Conservation (phyloP, 371 early-diverging fungal species). For the Thermomucor indicae-seudaticae region DNA sequence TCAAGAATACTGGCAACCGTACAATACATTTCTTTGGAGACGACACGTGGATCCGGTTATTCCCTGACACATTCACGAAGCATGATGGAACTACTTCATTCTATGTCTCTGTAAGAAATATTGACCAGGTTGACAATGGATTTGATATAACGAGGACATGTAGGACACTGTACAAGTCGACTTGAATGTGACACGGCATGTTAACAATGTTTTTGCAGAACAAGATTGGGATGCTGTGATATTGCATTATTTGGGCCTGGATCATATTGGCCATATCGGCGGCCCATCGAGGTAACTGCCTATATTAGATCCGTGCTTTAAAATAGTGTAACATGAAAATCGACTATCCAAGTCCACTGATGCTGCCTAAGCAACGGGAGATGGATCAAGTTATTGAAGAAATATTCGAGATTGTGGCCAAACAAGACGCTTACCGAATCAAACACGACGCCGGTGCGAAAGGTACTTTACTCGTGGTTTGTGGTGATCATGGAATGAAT, state of each 20-base stretch:
- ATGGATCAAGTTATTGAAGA: conserved; percentile 68
- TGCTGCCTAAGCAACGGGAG: conserved; percentile 75
- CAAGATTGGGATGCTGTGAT: conserved; percentile 82
- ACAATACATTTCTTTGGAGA: conserved; percentile 88
- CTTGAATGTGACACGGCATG: conserved; percentile 75
- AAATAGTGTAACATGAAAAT: no score
- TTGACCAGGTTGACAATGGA: not conserved
- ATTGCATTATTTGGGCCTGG: conserved; percentile 92
- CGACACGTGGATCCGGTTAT: conserved; percentile 92
- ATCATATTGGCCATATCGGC: conserved; percentile 92
- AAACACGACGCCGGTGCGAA: conserved; percentile 27
- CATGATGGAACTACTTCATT: conserved; percentile 80
- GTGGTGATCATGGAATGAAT: conserved; percentile 99
- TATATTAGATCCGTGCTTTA: not conserved
- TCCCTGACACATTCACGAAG: conserved; percentile 63
- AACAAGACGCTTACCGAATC: conserved; percentile 41
- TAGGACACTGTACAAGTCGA: conserved; percentile 80
- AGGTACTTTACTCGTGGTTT: conserved; percentile 86
- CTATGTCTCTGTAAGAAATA: conserved; percentile 57
- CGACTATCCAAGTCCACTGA: conserved; percentile 70
- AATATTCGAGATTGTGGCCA: conserved; percentile 46
- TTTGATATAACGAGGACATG: not conserved
- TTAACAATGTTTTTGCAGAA: conserved; percentile 53
- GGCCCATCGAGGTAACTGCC: conserved; percentile 62
- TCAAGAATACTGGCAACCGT: conserved; percentile 46